Evolutionary conservation across 805 yeast species (phyloP), one percentile per base, ranked within the genome.

Genomic region (Candida michaelii): DNA sequence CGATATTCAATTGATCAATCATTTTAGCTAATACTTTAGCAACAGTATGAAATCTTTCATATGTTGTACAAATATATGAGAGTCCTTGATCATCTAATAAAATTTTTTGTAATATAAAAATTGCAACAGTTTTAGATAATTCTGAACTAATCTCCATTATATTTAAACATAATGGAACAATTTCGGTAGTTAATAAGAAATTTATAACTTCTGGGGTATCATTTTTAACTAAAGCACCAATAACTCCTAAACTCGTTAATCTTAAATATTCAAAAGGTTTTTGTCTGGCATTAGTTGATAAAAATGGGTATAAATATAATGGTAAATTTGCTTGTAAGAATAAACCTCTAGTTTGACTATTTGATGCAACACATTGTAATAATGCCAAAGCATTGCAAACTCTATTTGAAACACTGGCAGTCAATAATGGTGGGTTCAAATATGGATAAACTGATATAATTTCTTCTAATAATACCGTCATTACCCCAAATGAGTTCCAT

Each of bases 71-170:
- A 16, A 93, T 87, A 65, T 93, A 93, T 15, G 82, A 79, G 47
- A 91, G 74, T 0, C 99, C 99, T 52, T 84, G 80, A 56, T 91
- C 97, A 64, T 93, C 98, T 51, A 89, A 76, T 39, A 91, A 72
- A 42, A 91, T 91, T 63, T 90, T 91, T 59, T 91, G 97, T 35
- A 93, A 85, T 46, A 93, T 91, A 69, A 93, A 91, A 44, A 91
- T 90, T 4, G 99, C 99, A 18, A 91, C 99, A 0, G 98, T 93
- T 58, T 93, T 91, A 37, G 95, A 83, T 40, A 91, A 74, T 59
- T 93, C 99, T 0, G 96, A 85, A 6, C 96, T 89, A 1, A 90
- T 81, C 60, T 91, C 98, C 96, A 91, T 91, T 48, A 93, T 91
- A 54, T 93, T 83, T 45, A 91, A 71, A 60, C 99, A 93, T 43